Percentiles rank a stretch among this genome's conserved stretches.
These are phyloP conservation scores for Thuja plicata DNA, from an alignment of 83 land plant species.

Conservation along the genomic window DNA sequence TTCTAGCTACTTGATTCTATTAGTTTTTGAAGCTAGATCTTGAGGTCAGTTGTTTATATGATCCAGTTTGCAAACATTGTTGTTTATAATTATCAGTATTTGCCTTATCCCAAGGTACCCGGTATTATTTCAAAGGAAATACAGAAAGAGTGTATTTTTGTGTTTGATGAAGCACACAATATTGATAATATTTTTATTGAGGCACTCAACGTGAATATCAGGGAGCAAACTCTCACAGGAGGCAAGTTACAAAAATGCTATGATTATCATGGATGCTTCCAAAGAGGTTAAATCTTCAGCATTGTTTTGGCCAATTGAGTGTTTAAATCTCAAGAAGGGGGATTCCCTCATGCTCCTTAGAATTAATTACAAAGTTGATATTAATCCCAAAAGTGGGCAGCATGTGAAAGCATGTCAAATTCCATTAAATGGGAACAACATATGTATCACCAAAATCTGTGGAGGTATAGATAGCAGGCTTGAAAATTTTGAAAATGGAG, in stretches of 20 bases:
- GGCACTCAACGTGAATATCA: conserved; percentile 93
- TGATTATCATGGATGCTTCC: conserved; percentile 3
- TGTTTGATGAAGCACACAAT: conserved; percentile 99
- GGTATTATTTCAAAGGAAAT: conserved; percentile 95
- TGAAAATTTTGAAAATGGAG: no score
- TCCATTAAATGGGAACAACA: no score
- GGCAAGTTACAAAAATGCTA: background rate
- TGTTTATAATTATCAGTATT: conserved; percentile 95
- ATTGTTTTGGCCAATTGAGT: background rate
- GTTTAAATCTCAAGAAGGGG: background rate
- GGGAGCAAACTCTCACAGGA: conserved; percentile 65
- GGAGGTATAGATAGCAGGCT: no score
- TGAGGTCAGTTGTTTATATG: no score
- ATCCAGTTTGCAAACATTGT: no score
- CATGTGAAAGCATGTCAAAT: no score
- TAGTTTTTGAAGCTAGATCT: no score
- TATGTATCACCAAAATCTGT: no score
- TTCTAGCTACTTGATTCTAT: no score
- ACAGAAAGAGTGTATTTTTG: conserved; percentile 94
- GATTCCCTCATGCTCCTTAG: background rate
- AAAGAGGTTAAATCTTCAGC: background rate
- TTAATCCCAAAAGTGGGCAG: background rate
- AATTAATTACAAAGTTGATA: background rate
- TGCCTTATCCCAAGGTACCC: conserved; percentile 96
- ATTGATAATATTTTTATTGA: conserved; percentile 99